Conservation (phyloP, 1,284 basidiomycete species). For the Trametes versicolor region DNA sequence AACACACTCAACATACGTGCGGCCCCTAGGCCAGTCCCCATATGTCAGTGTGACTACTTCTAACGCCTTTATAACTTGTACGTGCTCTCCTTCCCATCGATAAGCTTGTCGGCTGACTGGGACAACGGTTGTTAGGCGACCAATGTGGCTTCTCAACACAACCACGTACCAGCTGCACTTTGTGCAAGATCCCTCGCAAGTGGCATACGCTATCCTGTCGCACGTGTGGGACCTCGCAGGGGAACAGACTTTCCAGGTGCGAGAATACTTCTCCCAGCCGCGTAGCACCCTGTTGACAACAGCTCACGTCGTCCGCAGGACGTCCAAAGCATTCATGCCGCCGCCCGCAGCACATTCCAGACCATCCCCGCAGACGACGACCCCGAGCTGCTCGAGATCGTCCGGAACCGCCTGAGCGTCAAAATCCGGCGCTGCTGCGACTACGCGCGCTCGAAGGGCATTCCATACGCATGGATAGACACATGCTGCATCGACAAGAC, state of each 20-base stretch:
- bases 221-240: slow-evolving; percentile 21
- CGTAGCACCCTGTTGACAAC: too few relatives aligned
- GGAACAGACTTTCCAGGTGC: slow-evolving; percentile 22
- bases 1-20: too few relatives aligned
- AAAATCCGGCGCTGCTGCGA: slow-evolving; percentile 25
- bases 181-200: slow-evolving; percentile 16
- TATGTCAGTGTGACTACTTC: too few relatives aligned
- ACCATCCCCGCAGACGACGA: background rate
- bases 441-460: slow-evolving; percentile 21
- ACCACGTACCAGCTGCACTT: slow-evolving; percentile 7
- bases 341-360: background rate
- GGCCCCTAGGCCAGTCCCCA: too few relatives aligned
- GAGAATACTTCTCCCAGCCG: background rate
- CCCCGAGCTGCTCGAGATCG: background rate
- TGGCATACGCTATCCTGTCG: slow-evolving; percentile 29
- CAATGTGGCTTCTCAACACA: slow-evolving; percentile 16
- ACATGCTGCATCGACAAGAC: too few relatives aligned
- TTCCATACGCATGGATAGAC: slow-evolving; percentile 24
- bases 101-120: background rate
- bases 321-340: slow-evolving; percentile 13
- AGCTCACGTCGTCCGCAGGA: background rate
- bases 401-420: slow-evolving; percentile 9
- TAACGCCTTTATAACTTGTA: too few relatives aligned
- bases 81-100: too few relatives aligned
- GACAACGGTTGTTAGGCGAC: too few relatives aligned